Conservation (phyloP, 768 basidiomycete species). For the Porphyrellus cyaneotinctus region DNA sequence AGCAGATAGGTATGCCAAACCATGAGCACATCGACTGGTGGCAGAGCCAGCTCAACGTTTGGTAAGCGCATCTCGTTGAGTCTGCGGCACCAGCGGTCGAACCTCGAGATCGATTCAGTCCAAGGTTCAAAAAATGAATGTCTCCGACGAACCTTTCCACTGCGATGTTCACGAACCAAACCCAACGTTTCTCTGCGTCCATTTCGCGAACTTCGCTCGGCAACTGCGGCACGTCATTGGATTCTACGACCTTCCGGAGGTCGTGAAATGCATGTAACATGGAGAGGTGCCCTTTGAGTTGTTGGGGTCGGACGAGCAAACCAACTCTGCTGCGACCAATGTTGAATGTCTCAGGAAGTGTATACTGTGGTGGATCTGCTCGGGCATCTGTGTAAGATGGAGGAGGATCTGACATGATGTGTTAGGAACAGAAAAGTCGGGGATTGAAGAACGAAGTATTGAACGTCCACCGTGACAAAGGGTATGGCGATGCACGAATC, state of each 20-base stretch:
- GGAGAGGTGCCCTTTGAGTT: slow-evolving; percentile 31
- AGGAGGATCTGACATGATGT: slow-evolving; percentile 2
- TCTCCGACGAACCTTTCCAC: slow-evolving; percentile 30
- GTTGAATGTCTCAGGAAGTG: slow-evolving; percentile 14
- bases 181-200: slow-evolving; percentile 32
- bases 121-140: too few relatives aligned
- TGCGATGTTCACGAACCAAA: slow-evolving; percentile 36
- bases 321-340: slow-evolving; percentile 4
- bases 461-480: too few relatives aligned
- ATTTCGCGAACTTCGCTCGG: slow-evolving; percentile 10
- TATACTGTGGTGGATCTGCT: slow-evolving; percentile 4
- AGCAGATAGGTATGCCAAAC: slow-evolving; percentile 40
- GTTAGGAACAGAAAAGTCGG: not conserved
- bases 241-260: slow-evolving; percentile 23
- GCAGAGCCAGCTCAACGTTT: slow-evolving; percentile 14
- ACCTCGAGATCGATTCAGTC: slow-evolving; percentile 18
- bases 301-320: slow-evolving; percentile 20
- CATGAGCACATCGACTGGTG: slow-evolving; percentile 39
- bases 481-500: too few relatives aligned
- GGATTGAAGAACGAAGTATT: too few relatives aligned
- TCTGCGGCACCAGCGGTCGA: slow-evolving; percentile 32
- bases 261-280: slow-evolving; percentile 28
- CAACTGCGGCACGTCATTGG: slow-evolving; percentile 5
- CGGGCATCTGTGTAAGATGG: not conserved
- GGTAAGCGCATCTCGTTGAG: not conserved